phyloP scores from a whole-genome alignment of 805 yeast species.

The Diddensiella santjacobensis region DNA sequence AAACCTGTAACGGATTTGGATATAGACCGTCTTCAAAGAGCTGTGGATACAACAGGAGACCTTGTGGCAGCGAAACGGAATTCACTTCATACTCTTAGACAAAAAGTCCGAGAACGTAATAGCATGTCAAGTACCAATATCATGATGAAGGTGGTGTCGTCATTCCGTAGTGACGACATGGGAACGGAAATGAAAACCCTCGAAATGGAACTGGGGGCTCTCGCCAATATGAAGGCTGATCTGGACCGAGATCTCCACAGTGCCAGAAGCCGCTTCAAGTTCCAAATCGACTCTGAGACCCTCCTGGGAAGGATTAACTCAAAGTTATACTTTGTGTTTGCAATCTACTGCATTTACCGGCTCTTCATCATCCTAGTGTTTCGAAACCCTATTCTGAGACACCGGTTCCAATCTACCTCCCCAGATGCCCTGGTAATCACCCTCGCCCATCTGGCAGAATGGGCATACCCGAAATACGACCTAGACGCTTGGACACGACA shows the following conservation, averaged over 20 bases:
- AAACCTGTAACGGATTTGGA: conserved; percentile 30
- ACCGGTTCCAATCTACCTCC: conserved; percentile 2
- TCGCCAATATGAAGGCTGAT: conserved; percentile 31
- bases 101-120: conserved; percentile 19
- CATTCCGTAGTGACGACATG: conserved; percentile 23
- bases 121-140: conserved; percentile 26
- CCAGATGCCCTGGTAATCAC: conserved; percentile 28
- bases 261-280: conserved; percentile 23
- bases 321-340: conserved; percentile 31
- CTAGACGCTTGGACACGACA: conserved; percentile 37
- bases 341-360: conserved; percentile 41
- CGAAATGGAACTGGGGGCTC: conserved; percentile 34
- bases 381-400: conserved; percentile 27
- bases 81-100: conserved; percentile 9
- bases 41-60: conserved; percentile 31
- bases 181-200: conserved; percentile 20
- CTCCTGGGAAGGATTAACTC: conserved; percentile 30
- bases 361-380: conserved; percentile 32
- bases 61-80: conserved; percentile 28
- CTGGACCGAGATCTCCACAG: conserved; percentile 31
- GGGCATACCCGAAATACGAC: conserved; percentile 20
- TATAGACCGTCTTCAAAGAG: conserved; percentile 28
- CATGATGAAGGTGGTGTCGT: conserved; percentile 27
- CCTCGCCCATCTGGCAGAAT: conserved; percentile 23
- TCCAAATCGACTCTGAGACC: conserved; percentile 30